Percentiles rank a stretch among this genome's conserved stretches.
Evolutionary conservation across 2,329 filamentous ascomycete species (phyloP).

Genomic region (Curvularia hawaiiensis): DNA sequence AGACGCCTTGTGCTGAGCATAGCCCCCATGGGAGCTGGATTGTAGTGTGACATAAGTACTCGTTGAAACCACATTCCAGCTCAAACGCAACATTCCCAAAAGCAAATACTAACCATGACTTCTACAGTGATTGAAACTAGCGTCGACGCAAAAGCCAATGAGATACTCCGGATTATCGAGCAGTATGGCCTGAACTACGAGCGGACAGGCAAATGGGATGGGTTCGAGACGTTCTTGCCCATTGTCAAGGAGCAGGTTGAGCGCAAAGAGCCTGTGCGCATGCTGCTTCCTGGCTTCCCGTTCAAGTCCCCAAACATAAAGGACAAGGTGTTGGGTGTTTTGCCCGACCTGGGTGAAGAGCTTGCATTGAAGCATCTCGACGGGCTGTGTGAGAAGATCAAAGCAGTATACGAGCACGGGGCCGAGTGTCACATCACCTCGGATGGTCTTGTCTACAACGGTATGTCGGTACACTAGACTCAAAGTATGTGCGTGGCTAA

Average conservation of each 20-base stretch:
- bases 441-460: slow-evolving; percentile 52
- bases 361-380: slow-evolving; percentile 52
- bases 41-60: slow-evolving; percentile 1
- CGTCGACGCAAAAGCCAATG: slow-evolving; percentile 18
- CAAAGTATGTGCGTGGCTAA: neutral
- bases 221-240: slow-evolving; percentile 29
- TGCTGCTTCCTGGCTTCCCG: slow-evolving; percentile 62
- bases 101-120: neutral
- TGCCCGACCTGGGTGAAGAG: slow-evolving; percentile 53
- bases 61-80: neutral
- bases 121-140: neutral
- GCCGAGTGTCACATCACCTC: slow-evolving; percentile 51
- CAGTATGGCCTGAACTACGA: slow-evolving; percentile 33
- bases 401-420: slow-evolving; percentile 48
- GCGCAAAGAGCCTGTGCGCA: slow-evolving; percentile 26
- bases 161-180: slow-evolving; percentile 27
- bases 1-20: slow-evolving; percentile 4
- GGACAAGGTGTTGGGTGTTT: slow-evolving; percentile 59
- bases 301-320: slow-evolving; percentile 65
- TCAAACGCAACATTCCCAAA: neutral
- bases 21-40: slow-evolving; percentile 5
- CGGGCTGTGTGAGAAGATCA: slow-evolving; percentile 49
- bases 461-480: slow-evolving; percentile 14
- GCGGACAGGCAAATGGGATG: slow-evolving; percentile 32
- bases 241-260: slow-evolving; percentile 26